Evolutionary conservation across 1,139 yeast genomes (phyloP).

Genomic region (Blastobotrys buckinghamii): DNA sequence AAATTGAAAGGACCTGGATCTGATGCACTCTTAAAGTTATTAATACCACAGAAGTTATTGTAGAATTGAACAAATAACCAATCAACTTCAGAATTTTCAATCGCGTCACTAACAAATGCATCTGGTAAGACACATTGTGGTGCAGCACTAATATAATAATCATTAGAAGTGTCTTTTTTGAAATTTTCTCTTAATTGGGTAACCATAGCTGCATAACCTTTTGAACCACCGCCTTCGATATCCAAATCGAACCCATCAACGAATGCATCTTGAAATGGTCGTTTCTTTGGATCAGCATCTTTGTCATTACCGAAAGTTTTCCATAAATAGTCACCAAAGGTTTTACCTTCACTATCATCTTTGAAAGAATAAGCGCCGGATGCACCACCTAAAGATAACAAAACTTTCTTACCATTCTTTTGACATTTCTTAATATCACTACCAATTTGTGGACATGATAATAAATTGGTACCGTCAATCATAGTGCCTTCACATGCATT

Average conservation of each 20-base stretch:
- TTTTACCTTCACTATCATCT: constrained; percentile 53
- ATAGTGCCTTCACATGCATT: constrained; percentile 56
- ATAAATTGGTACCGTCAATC: constrained; percentile 27
- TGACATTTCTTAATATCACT: constrained; percentile 72
- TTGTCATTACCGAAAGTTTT: constrained; percentile 67
- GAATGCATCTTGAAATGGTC: constrained; percentile 63
- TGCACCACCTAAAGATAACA: constrained; percentile 83
- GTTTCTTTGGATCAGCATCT: constrained; percentile 57
- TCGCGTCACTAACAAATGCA: constrained; percentile 64
- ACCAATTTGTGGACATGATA: constrained; percentile 38
- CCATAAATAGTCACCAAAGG: constrained; percentile 76
- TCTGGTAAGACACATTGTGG: constrained; percentile 97
- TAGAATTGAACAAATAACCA: constrained; percentile 89
- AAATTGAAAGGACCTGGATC: constrained; percentile 65
- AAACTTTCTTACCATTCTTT: constrained; percentile 58
- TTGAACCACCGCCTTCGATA: constrained; percentile 49
- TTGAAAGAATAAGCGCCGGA: constrained; percentile 45
- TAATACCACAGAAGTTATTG: constrained; percentile 73
- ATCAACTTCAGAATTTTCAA: constrained; percentile 60
- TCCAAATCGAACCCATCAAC: constrained; percentile 71
- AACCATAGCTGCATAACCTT: constrained; percentile 51
- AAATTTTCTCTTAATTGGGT: constrained; percentile 49
- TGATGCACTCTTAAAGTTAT: constrained; percentile 24
- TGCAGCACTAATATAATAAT: constrained; percentile 80
- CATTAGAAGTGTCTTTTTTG: constrained; percentile 34